Conservation (phyloP, 352 stramenopile genomes). For the Phytophthora melonis region DNA sequence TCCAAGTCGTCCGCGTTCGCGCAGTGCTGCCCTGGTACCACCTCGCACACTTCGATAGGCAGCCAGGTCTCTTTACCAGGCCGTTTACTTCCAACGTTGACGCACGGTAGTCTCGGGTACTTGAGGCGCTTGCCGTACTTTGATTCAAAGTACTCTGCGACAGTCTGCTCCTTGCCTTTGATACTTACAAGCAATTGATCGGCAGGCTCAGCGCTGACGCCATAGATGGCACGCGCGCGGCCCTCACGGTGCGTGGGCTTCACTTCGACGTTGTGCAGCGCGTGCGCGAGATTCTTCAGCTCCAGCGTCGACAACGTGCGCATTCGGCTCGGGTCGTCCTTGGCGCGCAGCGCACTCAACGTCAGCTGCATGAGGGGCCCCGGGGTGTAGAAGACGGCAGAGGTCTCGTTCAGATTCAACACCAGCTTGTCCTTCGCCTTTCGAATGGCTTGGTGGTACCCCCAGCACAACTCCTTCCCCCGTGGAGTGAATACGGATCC, state of each 20-base stretch:
- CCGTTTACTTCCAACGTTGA: not conserved
- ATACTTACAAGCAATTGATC: constrained; percentile 49
- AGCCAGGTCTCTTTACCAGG: not conserved
- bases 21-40: not conserved
- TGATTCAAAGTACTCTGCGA: constrained; percentile 58
- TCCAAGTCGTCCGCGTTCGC: not conserved
- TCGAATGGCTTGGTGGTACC: constrained; percentile 70
- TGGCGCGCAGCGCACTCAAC: constrained; percentile 35
- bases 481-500: constrained; percentile 50
- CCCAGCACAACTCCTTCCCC: constrained; percentile 70
- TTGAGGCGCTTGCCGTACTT: constrained; percentile 39
- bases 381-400: constrained; percentile 61
- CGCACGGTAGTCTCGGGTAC: constrained; percentile 14
- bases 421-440: constrained; percentile 50
- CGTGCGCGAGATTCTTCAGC: constrained; percentile 29
- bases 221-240: constrained; percentile 51
- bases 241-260: constrained; percentile 58
- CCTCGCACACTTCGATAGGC: not conserved
- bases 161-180: constrained; percentile 48
- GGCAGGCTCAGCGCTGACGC: constrained; percentile 47
- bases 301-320: constrained; percentile 39
- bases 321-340: constrained; percentile 19
- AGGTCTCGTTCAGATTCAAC: constrained; percentile 67
- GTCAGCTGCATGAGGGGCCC: constrained; percentile 52
- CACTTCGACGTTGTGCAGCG: constrained; percentile 52